Conservation (phyloP, 805 yeast species). For the Yamadazyma tumulicola region DNA sequence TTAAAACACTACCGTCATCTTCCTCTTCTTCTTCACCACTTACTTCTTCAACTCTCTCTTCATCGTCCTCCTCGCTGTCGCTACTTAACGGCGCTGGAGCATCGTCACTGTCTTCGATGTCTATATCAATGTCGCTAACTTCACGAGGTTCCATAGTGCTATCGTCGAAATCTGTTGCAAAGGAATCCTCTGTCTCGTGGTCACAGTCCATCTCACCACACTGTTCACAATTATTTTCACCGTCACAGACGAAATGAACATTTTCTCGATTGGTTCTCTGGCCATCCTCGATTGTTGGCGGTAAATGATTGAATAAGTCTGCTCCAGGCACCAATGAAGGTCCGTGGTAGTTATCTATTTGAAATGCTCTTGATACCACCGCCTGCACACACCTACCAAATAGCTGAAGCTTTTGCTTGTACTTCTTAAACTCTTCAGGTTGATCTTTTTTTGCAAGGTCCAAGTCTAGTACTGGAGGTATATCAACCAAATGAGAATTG, state of each 20-base stretch:
- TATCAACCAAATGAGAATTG: conserved; percentile 21
- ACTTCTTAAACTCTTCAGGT: conserved; percentile 12
- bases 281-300: conserved; percentile 24
- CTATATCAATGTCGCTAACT: conserved; percentile 15
- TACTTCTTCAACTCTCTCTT: conserved; percentile 22
- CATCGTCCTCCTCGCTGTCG: conserved; percentile 16
- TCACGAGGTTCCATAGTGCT: conserved; percentile 13
- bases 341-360: conserved; percentile 71
- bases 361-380: conserved; percentile 76
- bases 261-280: conserved; percentile 30
- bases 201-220: conserved; percentile 37
- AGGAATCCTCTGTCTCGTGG: conserved; percentile 17
- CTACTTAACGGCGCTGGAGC: neutral
- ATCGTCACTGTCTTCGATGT: conserved; percentile 4
- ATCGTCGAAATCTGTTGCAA: conserved; percentile 9
- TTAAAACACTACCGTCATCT: conserved; percentile 14
- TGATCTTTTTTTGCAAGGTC: conserved; percentile 18
- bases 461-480: conserved; percentile 35
- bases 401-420: conserved; percentile 26
- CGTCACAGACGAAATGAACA: conserved; percentile 57
- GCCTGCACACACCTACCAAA: conserved; percentile 61
- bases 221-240: conserved; percentile 21
- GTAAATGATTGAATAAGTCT: conserved; percentile 76
- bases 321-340: conserved; percentile 87
- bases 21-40: conserved; percentile 15